Conservation (phyloP, 306 rosid species). For the Vigna nakashimae region DNA sequence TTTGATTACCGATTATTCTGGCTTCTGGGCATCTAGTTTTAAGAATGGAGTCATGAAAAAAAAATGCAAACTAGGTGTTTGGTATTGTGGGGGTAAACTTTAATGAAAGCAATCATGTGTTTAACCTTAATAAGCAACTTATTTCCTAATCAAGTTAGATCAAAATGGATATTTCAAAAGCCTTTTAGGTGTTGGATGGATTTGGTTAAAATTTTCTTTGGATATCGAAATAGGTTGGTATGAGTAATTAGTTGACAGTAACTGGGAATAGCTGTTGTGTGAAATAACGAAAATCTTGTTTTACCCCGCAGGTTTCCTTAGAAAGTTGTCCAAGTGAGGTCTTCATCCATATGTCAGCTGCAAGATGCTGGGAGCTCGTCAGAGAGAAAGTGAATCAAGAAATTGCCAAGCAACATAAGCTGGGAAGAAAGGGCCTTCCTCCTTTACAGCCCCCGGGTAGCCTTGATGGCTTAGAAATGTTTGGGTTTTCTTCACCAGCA, state of each 20-base stretch:
- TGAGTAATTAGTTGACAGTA: slow-evolving; percentile 27
- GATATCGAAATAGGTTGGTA: slow-evolving; percentile 19
- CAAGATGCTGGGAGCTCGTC: slow-evolving; percentile 93
- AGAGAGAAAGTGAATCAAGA: slow-evolving; percentile 95
- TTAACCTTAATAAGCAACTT: not conserved
- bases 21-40: slow-evolving; percentile 18
- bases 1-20: slow-evolving; percentile 23
- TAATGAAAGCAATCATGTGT: not conserved
- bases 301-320: slow-evolving; percentile 71
- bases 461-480: slow-evolving; percentile 98
- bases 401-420: slow-evolving; percentile 85
- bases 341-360: slow-evolving; percentile 77
- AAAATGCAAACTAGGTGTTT: slow-evolving; percentile 13
- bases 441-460: slow-evolving; percentile 99
- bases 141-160: slow-evolving; percentile 33
- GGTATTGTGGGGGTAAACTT: slow-evolving; percentile 16
- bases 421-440: slow-evolving; percentile 81
- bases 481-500: slow-evolving; percentile 95
- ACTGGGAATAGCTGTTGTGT: slow-evolving; percentile 23
- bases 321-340: slow-evolving; percentile 79
- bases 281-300: slow-evolving; percentile 34
- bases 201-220: slow-evolving; percentile 33
- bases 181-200: not conserved
- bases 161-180: slow-evolving; percentile 12
- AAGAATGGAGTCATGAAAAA: not conserved